phyloP scores from a whole-genome alignment of 805 yeast species.

The Myxozyma mucilagina region DNA sequence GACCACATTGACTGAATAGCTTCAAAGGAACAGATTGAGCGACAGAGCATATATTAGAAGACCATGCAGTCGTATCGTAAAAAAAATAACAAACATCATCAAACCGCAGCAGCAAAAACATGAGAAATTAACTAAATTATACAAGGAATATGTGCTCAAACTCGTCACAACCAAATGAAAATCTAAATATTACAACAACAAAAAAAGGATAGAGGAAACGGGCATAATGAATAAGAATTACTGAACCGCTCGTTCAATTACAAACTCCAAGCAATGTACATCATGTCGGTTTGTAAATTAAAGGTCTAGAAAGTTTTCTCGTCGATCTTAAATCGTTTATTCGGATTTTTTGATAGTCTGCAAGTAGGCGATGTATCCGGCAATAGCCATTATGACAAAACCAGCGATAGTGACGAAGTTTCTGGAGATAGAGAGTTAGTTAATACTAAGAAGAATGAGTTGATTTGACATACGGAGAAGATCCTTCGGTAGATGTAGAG shows the following conservation, averaged over 20 bases:
- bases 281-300: not conserved
- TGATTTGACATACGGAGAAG: not conserved
- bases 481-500: constrained; percentile 1
- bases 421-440: not conserved
- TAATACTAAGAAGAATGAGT: not conserved
- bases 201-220: not conserved
- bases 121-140: not conserved
- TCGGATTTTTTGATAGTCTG: constrained; percentile 18
- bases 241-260: not conserved
- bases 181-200: not conserved
- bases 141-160: not conserved
- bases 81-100: not conserved
- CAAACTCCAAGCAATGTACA: not conserved
- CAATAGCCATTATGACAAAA: constrained; percentile 8
- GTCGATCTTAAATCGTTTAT: not conserved
- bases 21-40: not conserved
- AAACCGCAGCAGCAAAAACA: not conserved
- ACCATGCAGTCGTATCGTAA: not conserved
- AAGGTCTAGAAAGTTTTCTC: no score
- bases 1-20: no score
- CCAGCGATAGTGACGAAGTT: constrained; percentile 12
- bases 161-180: not conserved
- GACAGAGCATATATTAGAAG: not conserved
- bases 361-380: constrained; percentile 20
- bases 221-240: no score